Conservation (phyloP, 163 green algal genomes). For the Prototheca cutis region DNA sequence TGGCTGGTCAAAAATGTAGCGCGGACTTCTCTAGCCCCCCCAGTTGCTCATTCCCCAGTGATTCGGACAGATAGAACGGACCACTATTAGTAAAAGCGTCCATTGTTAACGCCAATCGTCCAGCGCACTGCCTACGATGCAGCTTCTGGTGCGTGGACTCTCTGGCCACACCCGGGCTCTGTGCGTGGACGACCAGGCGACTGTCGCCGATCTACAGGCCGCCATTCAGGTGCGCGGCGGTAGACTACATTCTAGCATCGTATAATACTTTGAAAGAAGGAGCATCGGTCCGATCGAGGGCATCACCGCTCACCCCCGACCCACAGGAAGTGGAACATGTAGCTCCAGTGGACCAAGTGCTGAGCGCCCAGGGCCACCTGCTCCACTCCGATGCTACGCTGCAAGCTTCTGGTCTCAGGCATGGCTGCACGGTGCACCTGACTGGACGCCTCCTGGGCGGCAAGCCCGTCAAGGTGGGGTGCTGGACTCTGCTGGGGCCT, state of each 20-base stretch:
- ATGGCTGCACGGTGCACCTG: constrained; percentile 15
- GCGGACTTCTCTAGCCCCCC: too few relatives aligned
- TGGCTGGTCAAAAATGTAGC: too few relatives aligned
- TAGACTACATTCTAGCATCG: too few relatives aligned
- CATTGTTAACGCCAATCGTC: too few relatives aligned
- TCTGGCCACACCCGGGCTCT: not conserved
- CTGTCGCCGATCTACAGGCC: not conserved
- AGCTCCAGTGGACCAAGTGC: constrained; percentile 1
- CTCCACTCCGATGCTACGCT: not conserved
- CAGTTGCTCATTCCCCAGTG: too few relatives aligned
- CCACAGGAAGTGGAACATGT: constrained; percentile 8
- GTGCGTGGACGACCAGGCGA: not conserved
- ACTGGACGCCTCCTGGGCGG: constrained; percentile 16
- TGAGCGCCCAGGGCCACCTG: constrained; percentile 2
- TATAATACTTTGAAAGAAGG: too few relatives aligned
- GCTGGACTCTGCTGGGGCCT: not conserved
- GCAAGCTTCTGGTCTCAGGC: not conserved
- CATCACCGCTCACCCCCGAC: too few relatives aligned
- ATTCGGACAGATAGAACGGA: too few relatives aligned
- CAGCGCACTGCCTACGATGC: constrained; percentile 6
- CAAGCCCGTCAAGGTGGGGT: constrained; percentile 19
- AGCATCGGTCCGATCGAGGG: too few relatives aligned
- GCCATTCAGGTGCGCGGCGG: not conserved
- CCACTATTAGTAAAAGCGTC: too few relatives aligned
- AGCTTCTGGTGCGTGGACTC: constrained; percentile 9